A percentile compares a stretch with the other conserved stretches of the same genome.
Evolutionary conservation across 352 stramenopile genomes (phyloP).

Genomic region (Sclerospora graminicola): DNA sequence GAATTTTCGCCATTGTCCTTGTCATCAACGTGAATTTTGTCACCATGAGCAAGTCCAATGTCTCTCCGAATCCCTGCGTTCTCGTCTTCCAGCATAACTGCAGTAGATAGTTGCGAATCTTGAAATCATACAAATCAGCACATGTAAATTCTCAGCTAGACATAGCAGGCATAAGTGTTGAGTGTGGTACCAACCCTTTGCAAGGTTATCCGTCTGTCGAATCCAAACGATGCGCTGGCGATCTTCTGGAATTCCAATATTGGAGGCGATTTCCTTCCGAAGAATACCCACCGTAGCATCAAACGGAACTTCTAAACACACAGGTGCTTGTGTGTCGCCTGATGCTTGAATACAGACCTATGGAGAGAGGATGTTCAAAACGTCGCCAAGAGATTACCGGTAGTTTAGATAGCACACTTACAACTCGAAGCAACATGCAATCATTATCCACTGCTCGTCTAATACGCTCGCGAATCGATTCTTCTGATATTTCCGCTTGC

Average conservation of each 20-base stretch:
- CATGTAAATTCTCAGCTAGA: neutral
- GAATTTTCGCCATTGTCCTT: conserved; percentile 66
- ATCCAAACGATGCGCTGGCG: conserved; percentile 87
- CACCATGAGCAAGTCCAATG: conserved; percentile 75
- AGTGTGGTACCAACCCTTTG: conserved; percentile 39
- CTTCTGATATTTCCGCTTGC: conserved; percentile 70
- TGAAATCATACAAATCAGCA: conserved; percentile 2
- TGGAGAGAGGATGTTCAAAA: conserved; percentile 3
- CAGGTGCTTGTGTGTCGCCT: conserved; percentile 63
- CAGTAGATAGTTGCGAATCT: conserved; percentile 66
- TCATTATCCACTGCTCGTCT: conserved; percentile 77
- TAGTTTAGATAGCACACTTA: conserved; percentile 14
- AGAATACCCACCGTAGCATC: conserved; percentile 65
- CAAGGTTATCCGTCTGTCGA: conserved; percentile 74
- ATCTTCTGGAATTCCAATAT: conserved; percentile 70
- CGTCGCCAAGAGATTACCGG: neutral
- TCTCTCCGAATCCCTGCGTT: conserved; percentile 63
- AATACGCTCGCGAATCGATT: conserved; percentile 77
- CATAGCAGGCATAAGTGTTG: neutral
- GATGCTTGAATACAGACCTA: conserved; percentile 78
- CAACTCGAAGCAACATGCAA: conserved; percentile 79
- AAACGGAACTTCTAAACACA: conserved; percentile 76
- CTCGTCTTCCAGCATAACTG: conserved; percentile 61
- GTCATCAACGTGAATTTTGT: conserved; percentile 86
- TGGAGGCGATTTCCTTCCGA: conserved; percentile 64